Evolutionary conservation across 2,329 filamentous ascomycete species (phyloP), one percentile per base, ranked within the genome.

Genomic region (Dothidotthia symphoricarpi): DNA sequence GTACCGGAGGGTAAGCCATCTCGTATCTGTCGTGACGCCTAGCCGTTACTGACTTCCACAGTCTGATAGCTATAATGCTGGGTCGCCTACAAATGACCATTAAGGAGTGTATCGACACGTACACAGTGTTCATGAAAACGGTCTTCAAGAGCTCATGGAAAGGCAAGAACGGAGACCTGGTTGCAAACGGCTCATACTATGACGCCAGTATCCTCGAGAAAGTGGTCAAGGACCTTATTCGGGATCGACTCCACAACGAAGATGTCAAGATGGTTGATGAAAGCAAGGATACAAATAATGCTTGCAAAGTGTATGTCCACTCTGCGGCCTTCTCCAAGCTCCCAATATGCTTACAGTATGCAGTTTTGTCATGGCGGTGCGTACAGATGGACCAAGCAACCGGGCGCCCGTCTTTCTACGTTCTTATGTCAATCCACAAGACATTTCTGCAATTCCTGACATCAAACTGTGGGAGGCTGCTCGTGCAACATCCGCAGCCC

Each of bases 41-140:
- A 4, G 9, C 16, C 12, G 9, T 8, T 9, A 28, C 16, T 24
- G 27, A 30, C 34, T 40, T 39, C 12, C 8, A 39, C 27, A 42
- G 50, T 1, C 44, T 54, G 0, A 52, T 52, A 12, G 49, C 51
- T 3, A 48, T 54, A 17, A 54, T 52, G 49, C 44, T 54, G 1
- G 51, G 51, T 3, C 35, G 46, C 19, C 49, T 54, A 1, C 29
- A 52, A 32, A 54, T 50, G 48, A 24, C 15, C 13, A 41, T 54
- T 1, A 36, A 47, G 2, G 39, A 40, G 13, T 54, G 48, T 27
- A 50, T 50, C n/a, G 15, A 6, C 2, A 36, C 37, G 15, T 53
- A 51, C 27, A 34, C 9, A 12, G 12, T 25, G 1, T 30, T 53
- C 0, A 35, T 39, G 25, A 24, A 27, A 13, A n/a, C 25, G 1